Conservation (phyloP, 495 filamentous ascomycete species). For the Sphaerosporella brunnea region DNA sequence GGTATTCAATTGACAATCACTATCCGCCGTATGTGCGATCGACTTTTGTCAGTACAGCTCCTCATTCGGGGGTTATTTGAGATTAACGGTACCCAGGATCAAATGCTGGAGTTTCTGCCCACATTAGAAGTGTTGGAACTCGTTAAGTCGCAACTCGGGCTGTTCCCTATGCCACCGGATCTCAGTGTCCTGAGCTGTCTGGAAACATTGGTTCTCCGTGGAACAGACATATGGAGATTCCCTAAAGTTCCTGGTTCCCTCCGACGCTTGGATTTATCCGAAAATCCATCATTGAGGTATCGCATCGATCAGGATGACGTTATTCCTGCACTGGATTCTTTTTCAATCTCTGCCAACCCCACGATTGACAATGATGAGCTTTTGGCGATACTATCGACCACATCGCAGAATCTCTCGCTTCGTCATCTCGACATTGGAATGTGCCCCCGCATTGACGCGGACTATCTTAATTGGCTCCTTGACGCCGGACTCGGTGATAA, state of each 20-base stretch:
- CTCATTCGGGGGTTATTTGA: background rate
- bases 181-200: background rate
- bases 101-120: constrained; percentile 10
- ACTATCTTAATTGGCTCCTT: constrained; percentile 10
- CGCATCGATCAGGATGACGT: background rate
- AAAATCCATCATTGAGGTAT: background rate
- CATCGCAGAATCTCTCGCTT: background rate
- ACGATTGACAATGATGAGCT: background rate
- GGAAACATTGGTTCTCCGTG: background rate
- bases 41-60: background rate
- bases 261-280: background rate
- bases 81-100: background rate
- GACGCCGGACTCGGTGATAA: constrained; percentile 4
- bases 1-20: background rate
- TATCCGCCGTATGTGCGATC: background rate
- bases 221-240: background rate
- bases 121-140: constrained; percentile 12
- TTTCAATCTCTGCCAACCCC: background rate
- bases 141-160: background rate
- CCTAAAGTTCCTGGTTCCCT: background rate
- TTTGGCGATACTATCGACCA: background rate
- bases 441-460: constrained; percentile 15
- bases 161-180: background rate
- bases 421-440: constrained; percentile 6
- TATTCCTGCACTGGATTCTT: background rate